phyloP scores from a whole-genome alignment of 768 basidiomycete genomes.

The Nidularia sp. region DNA sequence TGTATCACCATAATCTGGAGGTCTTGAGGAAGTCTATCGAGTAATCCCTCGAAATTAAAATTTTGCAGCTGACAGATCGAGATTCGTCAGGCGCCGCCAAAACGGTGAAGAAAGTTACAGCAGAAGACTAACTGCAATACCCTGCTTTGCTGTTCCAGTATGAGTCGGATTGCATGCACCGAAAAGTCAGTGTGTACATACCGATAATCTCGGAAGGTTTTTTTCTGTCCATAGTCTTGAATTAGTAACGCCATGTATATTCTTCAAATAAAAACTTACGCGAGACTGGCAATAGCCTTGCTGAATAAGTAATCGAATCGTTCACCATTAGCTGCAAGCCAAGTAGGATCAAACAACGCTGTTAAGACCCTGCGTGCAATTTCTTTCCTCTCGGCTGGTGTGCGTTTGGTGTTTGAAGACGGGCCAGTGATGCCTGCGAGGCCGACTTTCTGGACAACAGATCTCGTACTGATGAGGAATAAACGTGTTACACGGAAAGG shows the following conservation, averaged over 20 bases:
- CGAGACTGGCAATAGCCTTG: constrained; percentile 11
- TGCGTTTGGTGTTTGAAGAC: constrained; percentile 14
- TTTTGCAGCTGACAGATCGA: constrained; percentile 18
- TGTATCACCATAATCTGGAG: constrained; percentile 36
- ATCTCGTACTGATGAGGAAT: constrained; percentile 31
- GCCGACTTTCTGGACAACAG: constrained; percentile 15
- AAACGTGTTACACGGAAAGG: constrained; percentile 37
- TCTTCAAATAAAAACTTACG: constrained; percentile 5
- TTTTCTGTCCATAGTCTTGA: constrained; percentile 7
- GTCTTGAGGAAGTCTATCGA: constrained; percentile 20
- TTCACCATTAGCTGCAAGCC: constrained; percentile 16
- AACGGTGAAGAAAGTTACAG: not conserved
- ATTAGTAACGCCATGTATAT: not conserved
- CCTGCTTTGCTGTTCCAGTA: constrained; percentile 17
- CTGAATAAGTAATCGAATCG: constrained; percentile 18
- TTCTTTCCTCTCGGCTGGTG: constrained; percentile 18
- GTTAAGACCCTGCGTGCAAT: constrained; percentile 17
- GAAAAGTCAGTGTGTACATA: constrained; percentile 2
- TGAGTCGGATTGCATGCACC: no score
- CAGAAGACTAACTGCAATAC: constrained; percentile 16
- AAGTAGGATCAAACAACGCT: constrained; percentile 20
- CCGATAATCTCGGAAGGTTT: constrained; percentile 21
- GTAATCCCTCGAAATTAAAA: constrained; percentile 23
- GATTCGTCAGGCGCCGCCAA: not conserved
- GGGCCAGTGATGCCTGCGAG: constrained; percentile 18